Evolutionary conservation across 768 basidiomycete species (phyloP), one percentile per base, ranked within the genome.

Genomic region (Ephemerocybe angulata): DNA sequence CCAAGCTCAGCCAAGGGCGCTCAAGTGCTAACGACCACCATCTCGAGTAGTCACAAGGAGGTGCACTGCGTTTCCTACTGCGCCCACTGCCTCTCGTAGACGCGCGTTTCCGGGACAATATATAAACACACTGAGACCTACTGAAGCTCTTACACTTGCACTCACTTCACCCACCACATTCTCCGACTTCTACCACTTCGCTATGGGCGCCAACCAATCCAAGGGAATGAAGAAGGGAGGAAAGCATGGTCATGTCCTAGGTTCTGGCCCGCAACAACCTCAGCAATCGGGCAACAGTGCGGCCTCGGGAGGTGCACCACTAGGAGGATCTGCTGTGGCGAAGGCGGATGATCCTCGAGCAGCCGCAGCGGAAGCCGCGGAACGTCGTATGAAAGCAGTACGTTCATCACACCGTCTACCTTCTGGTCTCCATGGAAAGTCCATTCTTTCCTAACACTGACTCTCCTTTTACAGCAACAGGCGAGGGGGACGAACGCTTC

Each of bases 281-380:
- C n/a, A n/a, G n/a, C n/a, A n/a, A n/a, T n/a, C n/a, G n/a, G n/a
- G n/a, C n/a, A n/a, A n/a, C n/a, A n/a, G n/a, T n/a, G n/a, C n/a
- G n/a, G n/a, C n/a, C n/a, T n/a, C n/a, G n/a, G n/a, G n/a, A n/a
- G n/a, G n/a, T n/a, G n/a, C n/a, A n/a, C n/a, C n/a, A n/a, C n/a
- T n/a, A n/a, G n/a, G n/a, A n/a, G n/a, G n/a, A n/a, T n/a, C n/a
- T n/a, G n/a, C n/a, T n/a, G n/a, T n/a, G n/a, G n/a, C n/a, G 46
- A 30, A 48, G 12, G 27, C 48, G 24, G 38, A 24, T 57, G 70
- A 83, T 72, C 70, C 76, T 65, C 79, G 80, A 62, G 69, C 72
- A 49, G 83, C 83, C 65, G 81, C 82, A 51, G 79, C 81, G 66
- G 80, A 79, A 66, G 84, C 84, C 57, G 84, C 84, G 59, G 84